Base-by-base conservation (phyloP, 345 rosid genomes). In the Citrus hindsii region DNA sequence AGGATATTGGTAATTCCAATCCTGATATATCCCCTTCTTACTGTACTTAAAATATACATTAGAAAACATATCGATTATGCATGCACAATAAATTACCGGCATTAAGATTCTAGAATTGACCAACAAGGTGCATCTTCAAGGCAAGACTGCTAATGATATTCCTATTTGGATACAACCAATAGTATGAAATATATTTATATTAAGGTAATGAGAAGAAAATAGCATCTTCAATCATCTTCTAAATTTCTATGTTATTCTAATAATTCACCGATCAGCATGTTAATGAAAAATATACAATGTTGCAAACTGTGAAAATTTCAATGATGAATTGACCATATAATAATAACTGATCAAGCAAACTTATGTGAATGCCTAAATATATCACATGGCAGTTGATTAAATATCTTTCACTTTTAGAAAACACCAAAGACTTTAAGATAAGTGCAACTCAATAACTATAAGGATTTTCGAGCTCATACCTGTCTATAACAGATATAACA, bases 401-500 rank as follows among this genome's bases (percentile, higher is more conserved):
- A 37, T 3, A 37, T 40, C 25, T 33, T 72, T 12, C 67, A 18
- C 22, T 33, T 32, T 24, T 7, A 35, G 7, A 18, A 35, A 38
- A 72, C 25, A 24, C 33, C 67, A 51, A 59, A 73, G 25, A 35
- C 3, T 5, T n/a, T 59, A 37, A 37, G 18, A 25, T 40, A 40
- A 60, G 18, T 60, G 40, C 32, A 25, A 73, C 27, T 21, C 9
- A 27, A 21, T 4, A 73, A 19, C 46, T 74, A 66, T 40, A 8
- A 75, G 42, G 12, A 8, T 64, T 56, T 42, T 27, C 59, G 35
- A 58, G 27, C 42, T 70, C 82, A 14, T 88, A 95, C 99, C 99
- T 90, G 92, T 95, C 98, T 76, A 94, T 89, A 80, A 94, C 97
- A n/a, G 97, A 92, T 64, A 96, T 85, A 79, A 94, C 97, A 83